A percentile compares a stretch with the other conserved stretches of the same genome.
These are phyloP conservation scores for Lathyrus aphaca DNA, from an alignment of 306 rosid species.

Conservation along the genomic window DNA sequence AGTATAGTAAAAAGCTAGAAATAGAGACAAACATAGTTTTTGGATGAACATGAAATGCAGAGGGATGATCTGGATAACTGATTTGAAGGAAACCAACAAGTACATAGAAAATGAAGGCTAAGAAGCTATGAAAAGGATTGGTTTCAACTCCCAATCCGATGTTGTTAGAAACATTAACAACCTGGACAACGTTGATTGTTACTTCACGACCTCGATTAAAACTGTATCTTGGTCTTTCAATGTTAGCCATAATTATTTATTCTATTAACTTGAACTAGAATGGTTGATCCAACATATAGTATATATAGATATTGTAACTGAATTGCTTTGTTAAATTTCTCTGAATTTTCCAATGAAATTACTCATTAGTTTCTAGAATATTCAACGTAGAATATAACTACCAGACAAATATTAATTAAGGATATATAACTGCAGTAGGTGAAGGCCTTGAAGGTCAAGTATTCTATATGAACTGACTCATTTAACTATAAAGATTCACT, in stretches of 20 bases:
- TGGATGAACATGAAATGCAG: conserved; percentile 3
- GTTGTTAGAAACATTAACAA: neutral
- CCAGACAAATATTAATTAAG: too few species aligned
- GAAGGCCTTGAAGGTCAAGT: too few species aligned
- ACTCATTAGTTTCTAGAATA: neutral
- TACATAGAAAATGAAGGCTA: conserved; percentile 9
- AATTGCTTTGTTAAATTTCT: neutral
- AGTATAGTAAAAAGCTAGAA: conserved; percentile 16
- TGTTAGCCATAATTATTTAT: neutral
- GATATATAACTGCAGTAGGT: neutral
- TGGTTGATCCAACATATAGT: neutral
- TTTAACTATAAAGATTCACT: too few species aligned
- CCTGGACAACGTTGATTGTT: neutral
- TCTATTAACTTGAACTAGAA: neutral
- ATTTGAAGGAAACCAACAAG: conserved; percentile 1
- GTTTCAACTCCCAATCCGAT: neutral
- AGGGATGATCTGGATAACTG: neutral
- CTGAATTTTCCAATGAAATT: neutral
- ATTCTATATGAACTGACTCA: too few species aligned
- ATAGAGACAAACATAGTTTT: neutral
- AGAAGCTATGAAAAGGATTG: neutral
- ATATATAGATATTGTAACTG: neutral
- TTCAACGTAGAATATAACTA: neutral
- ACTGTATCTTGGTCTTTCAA: conserved; percentile 1
- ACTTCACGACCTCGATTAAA: neutral